Evolutionary conservation across 176 grass and related monocot species (phyloP).

Genomic region (Metroxylon sagu): DNA sequence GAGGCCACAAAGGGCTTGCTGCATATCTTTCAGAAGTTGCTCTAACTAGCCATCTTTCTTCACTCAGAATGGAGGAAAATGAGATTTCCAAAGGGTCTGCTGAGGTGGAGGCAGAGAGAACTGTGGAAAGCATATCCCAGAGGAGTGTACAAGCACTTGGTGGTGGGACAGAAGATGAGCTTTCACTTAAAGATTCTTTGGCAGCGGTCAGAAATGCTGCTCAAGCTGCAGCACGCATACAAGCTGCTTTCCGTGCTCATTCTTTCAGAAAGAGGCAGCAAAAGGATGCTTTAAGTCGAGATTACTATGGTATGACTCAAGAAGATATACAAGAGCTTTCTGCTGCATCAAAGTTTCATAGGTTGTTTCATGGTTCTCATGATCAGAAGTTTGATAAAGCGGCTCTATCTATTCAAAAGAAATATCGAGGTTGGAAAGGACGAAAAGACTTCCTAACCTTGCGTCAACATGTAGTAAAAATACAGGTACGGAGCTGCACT

Average conservation of each 20-base stretch:
- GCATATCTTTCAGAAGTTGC: slow-evolving; percentile 84
- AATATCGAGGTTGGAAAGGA: slow-evolving; percentile 87
- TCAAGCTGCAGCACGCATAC: slow-evolving; percentile 90
- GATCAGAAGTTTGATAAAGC: slow-evolving; percentile 75
- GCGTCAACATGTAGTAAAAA: slow-evolving; percentile 79
- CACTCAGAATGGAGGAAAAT: slow-evolving; percentile 57
- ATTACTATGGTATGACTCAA: slow-evolving; percentile 91
- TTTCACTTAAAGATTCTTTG: slow-evolving; percentile 84
- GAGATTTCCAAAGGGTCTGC: slow-evolving; percentile 57
- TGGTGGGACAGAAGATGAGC: slow-evolving; percentile 62
- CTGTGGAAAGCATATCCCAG: slow-evolving; percentile 61
- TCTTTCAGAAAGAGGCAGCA: slow-evolving; percentile 85
- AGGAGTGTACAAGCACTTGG: slow-evolving; percentile 41
- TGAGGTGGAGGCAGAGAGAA: slow-evolving; percentile 47
- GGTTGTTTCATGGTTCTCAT: slow-evolving; percentile 25
- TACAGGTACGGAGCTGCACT: slow-evolving; percentile 48
- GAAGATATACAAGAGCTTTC: slow-evolving; percentile 81
- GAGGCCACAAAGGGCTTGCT: slow-evolving; percentile 69
- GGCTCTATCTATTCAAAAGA: slow-evolving; percentile 95
- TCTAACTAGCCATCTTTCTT: slow-evolving; percentile 73
- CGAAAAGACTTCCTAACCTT: slow-evolving; percentile 71
- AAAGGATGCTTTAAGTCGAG: slow-evolving; percentile 30
- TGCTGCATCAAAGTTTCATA: slow-evolving; percentile 48
- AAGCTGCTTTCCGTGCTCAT: slow-evolving; percentile 87
- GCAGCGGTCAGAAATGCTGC: slow-evolving; percentile 92